Conservation (phyloP, 2,329 filamentous ascomycete species). For the Magnaporthiopsis incrustans region DNA sequence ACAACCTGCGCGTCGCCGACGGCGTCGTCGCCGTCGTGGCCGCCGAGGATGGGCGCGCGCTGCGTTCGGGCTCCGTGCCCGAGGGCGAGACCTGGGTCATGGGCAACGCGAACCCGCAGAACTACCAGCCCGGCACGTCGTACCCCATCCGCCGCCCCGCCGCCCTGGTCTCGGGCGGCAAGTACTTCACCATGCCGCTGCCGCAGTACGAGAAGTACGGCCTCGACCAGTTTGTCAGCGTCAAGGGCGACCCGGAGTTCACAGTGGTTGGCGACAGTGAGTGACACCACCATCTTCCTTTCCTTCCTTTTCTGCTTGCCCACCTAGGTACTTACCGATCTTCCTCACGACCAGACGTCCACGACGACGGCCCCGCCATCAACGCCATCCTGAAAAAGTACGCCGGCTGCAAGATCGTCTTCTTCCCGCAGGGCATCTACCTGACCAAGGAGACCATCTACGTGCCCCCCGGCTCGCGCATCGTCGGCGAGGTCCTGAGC, state of each 20-base stretch:
- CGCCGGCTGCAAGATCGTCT: constrained; percentile 36
- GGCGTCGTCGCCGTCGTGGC: constrained; percentile 16
- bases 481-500: constrained; percentile 49
- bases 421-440: constrained; percentile 49
- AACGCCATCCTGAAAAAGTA: constrained; percentile 23
- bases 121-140: constrained; percentile 10
- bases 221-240: constrained; percentile 33
- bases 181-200: constrained; percentile 30
- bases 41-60: constrained; percentile 9
- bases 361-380: constrained; percentile 24
- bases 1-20: constrained; percentile 4
- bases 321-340: too few species aligned
- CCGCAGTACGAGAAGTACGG: constrained; percentile 35
- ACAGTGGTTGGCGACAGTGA: constrained; percentile 31
- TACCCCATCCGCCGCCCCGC: constrained; percentile 23
- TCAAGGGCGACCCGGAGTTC: constrained; percentile 32
- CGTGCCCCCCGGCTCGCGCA: constrained; percentile 39
- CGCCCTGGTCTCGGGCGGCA: constrained; percentile 22
- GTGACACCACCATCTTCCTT: neutral
- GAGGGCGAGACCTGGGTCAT: constrained; percentile 20
- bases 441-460: constrained; percentile 41
- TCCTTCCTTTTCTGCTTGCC: too few species aligned
- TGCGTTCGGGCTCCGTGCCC: constrained; percentile 16
- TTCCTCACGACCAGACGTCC: constrained; percentile 15
- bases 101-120: constrained; percentile 1